These are phyloP conservation scores for Dictyostelium firmibasis DNA, from an alignment of 78 protist genomes.

Conservation along the genomic window DNA sequence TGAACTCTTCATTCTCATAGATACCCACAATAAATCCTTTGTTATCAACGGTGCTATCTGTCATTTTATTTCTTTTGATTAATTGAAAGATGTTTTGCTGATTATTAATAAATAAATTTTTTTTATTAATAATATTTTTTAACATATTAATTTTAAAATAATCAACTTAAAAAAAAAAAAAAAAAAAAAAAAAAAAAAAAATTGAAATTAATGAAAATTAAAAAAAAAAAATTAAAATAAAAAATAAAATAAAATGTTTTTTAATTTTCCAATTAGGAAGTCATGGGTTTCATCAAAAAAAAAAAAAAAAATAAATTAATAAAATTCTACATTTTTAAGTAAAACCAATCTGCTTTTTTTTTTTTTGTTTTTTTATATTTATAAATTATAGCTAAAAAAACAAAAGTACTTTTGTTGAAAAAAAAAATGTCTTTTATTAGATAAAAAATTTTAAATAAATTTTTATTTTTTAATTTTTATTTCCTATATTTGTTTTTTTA, in stretches of 20 bases:
- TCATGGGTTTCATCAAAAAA: too few species aligned
- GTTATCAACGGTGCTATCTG: background rate
- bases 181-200: background rate
- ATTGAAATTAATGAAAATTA: background rate
- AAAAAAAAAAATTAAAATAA: background rate
- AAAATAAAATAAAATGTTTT: background rate
- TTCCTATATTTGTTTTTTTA: too few species aligned
- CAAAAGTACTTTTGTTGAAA: too few species aligned
- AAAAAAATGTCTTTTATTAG: too few species aligned
- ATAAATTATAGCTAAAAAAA: too few species aligned
- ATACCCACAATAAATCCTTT: conserved; percentile 59
- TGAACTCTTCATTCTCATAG: conserved; percentile 50
- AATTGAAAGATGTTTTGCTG: background rate
- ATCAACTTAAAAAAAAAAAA: background rate
- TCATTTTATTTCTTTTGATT: conserved; percentile 1
- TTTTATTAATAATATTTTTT: background rate
- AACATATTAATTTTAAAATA: background rate
- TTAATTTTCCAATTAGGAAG: too few species aligned
- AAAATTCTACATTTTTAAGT: too few species aligned
- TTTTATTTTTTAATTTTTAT: too few species aligned
- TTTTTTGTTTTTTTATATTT: too few species aligned
- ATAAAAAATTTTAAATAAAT: too few species aligned
- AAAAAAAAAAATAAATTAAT: background rate
- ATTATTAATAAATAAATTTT: background rate
- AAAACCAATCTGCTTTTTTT: too few species aligned